phyloP scores from a whole-genome alignment of 331 rosid genomes.

The Ulmus americana region DNA sequence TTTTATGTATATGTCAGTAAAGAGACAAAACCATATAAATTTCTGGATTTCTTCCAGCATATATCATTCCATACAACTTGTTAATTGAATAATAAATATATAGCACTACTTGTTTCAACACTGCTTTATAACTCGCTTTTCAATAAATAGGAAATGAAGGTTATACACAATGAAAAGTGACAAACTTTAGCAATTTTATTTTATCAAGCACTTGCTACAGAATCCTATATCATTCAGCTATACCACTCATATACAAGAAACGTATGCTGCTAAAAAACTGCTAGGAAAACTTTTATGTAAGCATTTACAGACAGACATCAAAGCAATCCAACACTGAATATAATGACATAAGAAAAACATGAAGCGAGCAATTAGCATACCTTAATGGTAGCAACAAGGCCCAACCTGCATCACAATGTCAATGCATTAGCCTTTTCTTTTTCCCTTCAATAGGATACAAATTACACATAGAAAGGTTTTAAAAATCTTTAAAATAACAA shows the following conservation, averaged over 20 bases:
- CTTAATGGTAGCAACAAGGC: slow-evolving; percentile 95
- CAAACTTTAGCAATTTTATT: neutral
- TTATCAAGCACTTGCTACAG: neutral
- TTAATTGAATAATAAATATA: no score
- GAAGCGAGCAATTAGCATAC: slow-evolving; percentile 27
- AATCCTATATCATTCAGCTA: slow-evolving; percentile 2
- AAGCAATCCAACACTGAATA: neutral
- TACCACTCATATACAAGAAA: neutral
- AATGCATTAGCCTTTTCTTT: slow-evolving; percentile 27
- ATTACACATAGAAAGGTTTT: slow-evolving; percentile 2
- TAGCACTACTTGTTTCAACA: neutral
- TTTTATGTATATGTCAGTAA: no score
- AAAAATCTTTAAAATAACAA: neutral
- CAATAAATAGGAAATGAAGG: neutral
- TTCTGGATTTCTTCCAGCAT: no score
- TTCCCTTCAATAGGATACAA: neutral
- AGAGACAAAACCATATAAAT: no score
- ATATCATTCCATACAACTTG: no score
- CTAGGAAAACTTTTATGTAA: neutral
- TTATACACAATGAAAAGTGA: neutral
- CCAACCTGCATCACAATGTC: slow-evolving; percentile 63
- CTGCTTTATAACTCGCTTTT: neutral
- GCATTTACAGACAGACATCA: neutral
- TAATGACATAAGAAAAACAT: neutral
- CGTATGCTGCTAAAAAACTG: neutral